phyloP scores from a whole-genome alignment of 2,329 filamentous ascomycete species.

The Sporothrix pallida region DNA sequence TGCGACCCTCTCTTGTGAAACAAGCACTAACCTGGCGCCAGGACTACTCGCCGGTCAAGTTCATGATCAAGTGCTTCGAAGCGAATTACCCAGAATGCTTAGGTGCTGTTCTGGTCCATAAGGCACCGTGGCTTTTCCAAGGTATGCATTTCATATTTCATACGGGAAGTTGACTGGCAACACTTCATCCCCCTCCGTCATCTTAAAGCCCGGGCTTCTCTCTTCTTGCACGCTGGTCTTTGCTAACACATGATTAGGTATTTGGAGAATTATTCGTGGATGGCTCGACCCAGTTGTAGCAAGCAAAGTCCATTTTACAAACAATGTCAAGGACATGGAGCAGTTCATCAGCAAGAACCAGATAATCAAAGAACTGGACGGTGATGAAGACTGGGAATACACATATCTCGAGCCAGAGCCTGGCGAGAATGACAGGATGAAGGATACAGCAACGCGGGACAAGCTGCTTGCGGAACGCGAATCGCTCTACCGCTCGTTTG shows the following conservation, averaged over 20 bases:
- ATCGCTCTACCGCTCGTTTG: constrained; percentile 72
- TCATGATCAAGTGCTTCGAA: constrained; percentile 99
- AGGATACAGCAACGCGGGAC: constrained; percentile 67
- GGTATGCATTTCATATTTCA: constrained; percentile 53
- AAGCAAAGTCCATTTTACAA: constrained; percentile 91
- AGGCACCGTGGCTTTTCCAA: constrained; percentile 96
- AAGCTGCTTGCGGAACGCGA: constrained; percentile 68
- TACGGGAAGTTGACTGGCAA: neutral
- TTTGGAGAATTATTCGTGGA: constrained; percentile 93
- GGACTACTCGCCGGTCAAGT: constrained; percentile 96
- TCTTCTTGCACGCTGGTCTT: neutral
- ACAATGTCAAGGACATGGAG: constrained; percentile 77
- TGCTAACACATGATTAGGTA: constrained; percentile 57
- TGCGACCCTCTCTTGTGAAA: neutral
- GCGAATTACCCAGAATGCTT: constrained; percentile 96
- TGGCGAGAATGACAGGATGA: constrained; percentile 79
- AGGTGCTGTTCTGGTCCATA: constrained; percentile 89
- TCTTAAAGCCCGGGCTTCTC: neutral
- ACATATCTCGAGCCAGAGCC: constrained; percentile 75
- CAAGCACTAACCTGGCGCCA: constrained; percentile 43
- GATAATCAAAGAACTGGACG: constrained; percentile 83
- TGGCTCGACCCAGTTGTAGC: constrained; percentile 98
- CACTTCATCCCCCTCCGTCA: too few species aligned
- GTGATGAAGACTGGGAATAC: constrained; percentile 84
- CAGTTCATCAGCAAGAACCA: constrained; percentile 73